These are phyloP conservation scores for Cladophialophora psammophila DNA, from an alignment of 2,329 filamentous ascomycete genomes.

Conservation along the genomic window DNA sequence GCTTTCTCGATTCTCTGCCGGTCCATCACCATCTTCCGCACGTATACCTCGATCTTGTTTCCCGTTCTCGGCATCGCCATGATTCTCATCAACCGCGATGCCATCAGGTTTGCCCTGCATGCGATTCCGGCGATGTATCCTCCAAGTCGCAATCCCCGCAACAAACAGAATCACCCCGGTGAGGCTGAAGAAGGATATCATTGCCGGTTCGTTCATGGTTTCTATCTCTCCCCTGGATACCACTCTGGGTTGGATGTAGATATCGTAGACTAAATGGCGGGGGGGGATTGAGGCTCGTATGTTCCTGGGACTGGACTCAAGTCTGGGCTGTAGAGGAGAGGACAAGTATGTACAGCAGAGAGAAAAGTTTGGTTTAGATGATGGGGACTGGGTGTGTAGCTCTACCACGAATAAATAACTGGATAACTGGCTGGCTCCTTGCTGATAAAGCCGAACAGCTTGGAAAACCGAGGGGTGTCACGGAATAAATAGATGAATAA, in stretches of 20 bases:
- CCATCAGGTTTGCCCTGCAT: not conserved
- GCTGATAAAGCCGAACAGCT: no score
- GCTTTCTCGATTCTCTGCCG: not conserved
- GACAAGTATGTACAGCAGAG: no score
- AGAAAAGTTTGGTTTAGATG: no score
- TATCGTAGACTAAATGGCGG: not conserved
- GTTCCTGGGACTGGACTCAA: no score
- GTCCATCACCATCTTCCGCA: not conserved
- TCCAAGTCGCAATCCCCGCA: not conserved
- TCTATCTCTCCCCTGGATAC: not conserved
- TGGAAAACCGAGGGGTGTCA: no score
- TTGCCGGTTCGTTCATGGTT: not conserved
- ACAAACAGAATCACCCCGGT: constrained; percentile 1
- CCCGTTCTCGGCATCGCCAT: not conserved
- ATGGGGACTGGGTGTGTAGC: no score
- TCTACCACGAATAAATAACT: no score
- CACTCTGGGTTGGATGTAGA: not conserved
- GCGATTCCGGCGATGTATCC: not conserved
- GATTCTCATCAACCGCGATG: not conserved
- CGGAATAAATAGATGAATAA: no score
- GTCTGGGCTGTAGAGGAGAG: no score
- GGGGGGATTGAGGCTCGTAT: not conserved
- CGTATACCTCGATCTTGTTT: not conserved
- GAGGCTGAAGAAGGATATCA: constrained; percentile 12
- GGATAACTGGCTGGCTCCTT: no score